A percentile compares a stretch with the other conserved stretches of the same genome.
phyloP scores from a whole-genome alignment of 2,329 filamentous ascomycete species.

The Aspergillus texensis region DNA sequence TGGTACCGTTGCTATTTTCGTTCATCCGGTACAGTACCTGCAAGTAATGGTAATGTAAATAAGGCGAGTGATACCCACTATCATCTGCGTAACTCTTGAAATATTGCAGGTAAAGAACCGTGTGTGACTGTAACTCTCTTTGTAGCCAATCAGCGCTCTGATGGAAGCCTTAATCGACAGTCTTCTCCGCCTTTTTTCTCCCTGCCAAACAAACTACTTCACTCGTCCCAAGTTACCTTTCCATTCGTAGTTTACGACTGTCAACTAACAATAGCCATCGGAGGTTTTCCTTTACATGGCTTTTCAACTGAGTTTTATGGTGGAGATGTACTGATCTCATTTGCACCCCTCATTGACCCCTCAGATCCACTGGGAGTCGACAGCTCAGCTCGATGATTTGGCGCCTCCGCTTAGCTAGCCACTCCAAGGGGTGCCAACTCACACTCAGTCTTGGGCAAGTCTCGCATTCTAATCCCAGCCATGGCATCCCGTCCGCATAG shows the following conservation, averaged over 20 bases:
- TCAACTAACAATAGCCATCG: not conserved
- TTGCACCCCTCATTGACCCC: slow-evolving; percentile 7
- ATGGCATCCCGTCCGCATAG: slow-evolving; percentile 34
- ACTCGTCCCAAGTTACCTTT: not conserved
- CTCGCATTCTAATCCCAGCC: slow-evolving; percentile 17
- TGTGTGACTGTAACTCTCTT: not conserved
- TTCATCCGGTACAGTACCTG: not conserved
- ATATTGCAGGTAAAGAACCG: not conserved
- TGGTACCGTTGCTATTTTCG: not conserved
- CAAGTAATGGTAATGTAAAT: not conserved
- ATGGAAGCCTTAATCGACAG: not conserved
- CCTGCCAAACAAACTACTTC: not conserved
- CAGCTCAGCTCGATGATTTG: slow-evolving; percentile 23
- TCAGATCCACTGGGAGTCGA: slow-evolving; percentile 1
- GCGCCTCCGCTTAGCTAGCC: slow-evolving; percentile 19
- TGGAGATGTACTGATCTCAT: slow-evolving; percentile 3
- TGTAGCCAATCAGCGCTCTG: not conserved
- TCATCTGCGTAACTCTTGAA: not conserved
- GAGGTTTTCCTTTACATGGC: not conserved
- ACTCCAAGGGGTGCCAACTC: slow-evolving; percentile 35
- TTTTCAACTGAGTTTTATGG: slow-evolving; percentile 1
- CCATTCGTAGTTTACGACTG: not conserved
- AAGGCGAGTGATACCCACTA: not conserved
- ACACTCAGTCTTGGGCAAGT: slow-evolving; percentile 10
- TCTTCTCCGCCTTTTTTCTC: not conserved